A percentile compares a stretch with the other conserved stretches of the same genome.
Conservation (phyloP, 2,329 filamentous ascomycete genomes). For the Hypocreales sp. region DNA sequence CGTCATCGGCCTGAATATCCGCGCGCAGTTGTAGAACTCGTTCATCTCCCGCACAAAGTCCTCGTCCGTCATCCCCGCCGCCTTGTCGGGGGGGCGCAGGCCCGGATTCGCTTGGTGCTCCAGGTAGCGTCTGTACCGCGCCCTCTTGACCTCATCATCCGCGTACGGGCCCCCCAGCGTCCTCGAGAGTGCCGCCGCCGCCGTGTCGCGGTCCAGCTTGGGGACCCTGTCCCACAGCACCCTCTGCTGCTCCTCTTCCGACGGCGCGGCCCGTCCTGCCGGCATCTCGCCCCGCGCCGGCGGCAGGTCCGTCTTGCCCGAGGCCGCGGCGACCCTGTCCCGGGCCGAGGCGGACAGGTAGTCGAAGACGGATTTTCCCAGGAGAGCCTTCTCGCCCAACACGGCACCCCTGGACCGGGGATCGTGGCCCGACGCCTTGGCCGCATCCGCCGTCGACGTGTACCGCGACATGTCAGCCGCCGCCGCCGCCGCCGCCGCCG, state of each 20-base stretch:
- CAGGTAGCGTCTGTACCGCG: constrained; percentile 70
- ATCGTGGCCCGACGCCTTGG: constrained; percentile 61
- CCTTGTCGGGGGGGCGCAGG: constrained; percentile 33
- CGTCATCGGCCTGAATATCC: constrained; percentile 80
- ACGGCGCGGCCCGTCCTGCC: constrained; percentile 43
- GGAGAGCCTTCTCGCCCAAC: constrained; percentile 61
- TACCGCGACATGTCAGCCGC: constrained; percentile 19
- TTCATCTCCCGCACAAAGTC: constrained; percentile 69
- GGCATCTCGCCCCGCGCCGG: constrained; percentile 62
- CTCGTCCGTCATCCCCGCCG: constrained; percentile 34
- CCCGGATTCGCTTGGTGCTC: constrained; percentile 46
- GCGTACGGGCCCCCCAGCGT: constrained; percentile 60
- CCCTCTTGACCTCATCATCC: constrained; percentile 64
- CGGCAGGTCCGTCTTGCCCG: constrained; percentile 64
- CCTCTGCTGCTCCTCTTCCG: constrained; percentile 46
- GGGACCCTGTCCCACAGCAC: constrained; percentile 45
- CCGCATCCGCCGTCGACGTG: constrained; percentile 59
- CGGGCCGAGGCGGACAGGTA: constrained; percentile 68
- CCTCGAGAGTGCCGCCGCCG: constrained; percentile 51
- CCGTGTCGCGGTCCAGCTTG: constrained; percentile 48
- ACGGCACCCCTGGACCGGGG: constrained; percentile 62
- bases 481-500: constrained; percentile 2
- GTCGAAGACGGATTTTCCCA: constrained; percentile 91
- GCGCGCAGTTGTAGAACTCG: constrained; percentile 52
- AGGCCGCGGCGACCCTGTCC: constrained; percentile 58